These are phyloP conservation scores for Geotrichum europaeum DNA, from an alignment of 1,139 yeast genomes.

Conservation along the genomic window DNA sequence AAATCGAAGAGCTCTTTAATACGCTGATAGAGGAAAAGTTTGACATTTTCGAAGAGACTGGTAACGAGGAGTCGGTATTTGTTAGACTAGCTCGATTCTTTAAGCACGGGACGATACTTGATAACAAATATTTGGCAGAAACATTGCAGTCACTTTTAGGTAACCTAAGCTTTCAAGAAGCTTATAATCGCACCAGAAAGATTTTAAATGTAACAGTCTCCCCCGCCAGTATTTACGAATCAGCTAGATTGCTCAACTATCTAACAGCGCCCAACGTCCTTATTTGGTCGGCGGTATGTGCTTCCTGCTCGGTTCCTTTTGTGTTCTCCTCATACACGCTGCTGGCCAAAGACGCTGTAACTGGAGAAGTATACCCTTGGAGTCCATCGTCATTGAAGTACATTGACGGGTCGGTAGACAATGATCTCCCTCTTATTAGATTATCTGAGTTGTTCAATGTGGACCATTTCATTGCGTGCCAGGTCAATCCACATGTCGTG, in stretches of 20 bases:
- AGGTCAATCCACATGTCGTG: slow-evolving; percentile 93
- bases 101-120: slow-evolving; percentile 85
- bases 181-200: slow-evolving; percentile 77
- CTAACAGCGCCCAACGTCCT: slow-evolving; percentile 92
- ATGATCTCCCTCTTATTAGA: slow-evolving; percentile 84
- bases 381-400: slow-evolving; percentile 73
- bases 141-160: slow-evolving; percentile 83
- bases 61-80: slow-evolving; percentile 43
- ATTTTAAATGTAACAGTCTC: slow-evolving; percentile 85
- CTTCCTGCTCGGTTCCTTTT: slow-evolving; percentile 91
- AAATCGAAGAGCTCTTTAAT: slow-evolving; percentile 51
- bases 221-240: slow-evolving; percentile 50
- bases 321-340: slow-evolving; percentile 82
- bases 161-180: slow-evolving; percentile 90
- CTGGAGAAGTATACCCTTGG: slow-evolving; percentile 70
- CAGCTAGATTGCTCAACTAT: slow-evolving; percentile 77
- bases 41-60: slow-evolving; percentile 61
- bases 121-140: slow-evolving; percentile 59
- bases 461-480: slow-evolving; percentile 93
- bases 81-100: slow-evolving; percentile 55
- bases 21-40: slow-evolving; percentile 46
- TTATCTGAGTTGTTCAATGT: slow-evolving; percentile 94
- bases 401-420: slow-evolving; percentile 94
- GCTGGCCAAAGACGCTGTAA: slow-evolving; percentile 71
- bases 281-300: slow-evolving; percentile 94